Conservation (phyloP, 2,329 filamentous ascomycete species). For the Epichloe gansuensis region DNA sequence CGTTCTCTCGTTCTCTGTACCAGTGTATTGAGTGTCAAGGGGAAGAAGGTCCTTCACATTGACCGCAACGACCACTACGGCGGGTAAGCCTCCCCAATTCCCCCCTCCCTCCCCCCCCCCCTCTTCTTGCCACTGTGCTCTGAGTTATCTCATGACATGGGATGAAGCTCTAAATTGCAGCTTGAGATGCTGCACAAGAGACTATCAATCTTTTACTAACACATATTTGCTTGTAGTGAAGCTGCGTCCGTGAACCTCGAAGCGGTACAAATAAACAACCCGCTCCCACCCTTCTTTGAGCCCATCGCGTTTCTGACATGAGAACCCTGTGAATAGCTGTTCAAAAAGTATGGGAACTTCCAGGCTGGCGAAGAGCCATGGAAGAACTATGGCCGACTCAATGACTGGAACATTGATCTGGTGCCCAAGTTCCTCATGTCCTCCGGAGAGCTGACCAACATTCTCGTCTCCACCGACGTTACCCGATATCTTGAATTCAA, state of each 20-base stretch:
- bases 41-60: conserved; percentile 97
- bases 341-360: conserved; percentile 91
- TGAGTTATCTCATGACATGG: background rate
- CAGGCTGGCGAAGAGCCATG: conserved; percentile 72
- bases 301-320: conserved; percentile 10
- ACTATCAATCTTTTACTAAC: conserved; percentile 12
- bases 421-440: conserved; percentile 98
- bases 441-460: conserved; percentile 95
- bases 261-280: conserved; percentile 44
- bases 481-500: conserved; percentile 84
- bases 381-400: conserved; percentile 92
- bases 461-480: conserved; percentile 90
- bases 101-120: no score
- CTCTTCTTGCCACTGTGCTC: background rate
- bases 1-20: background rate
- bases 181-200: background rate
- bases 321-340: conserved; percentile 47
- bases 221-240: conserved; percentile 41
- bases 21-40: conserved; percentile 89
- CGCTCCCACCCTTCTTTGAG: conserved; percentile 6
- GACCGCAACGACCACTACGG: conserved; percentile 98
- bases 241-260: conserved; percentile 95
- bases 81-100: conserved; percentile 49
- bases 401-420: conserved; percentile 99
- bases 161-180: background rate